Evolutionary conservation across 495 filamentous ascomycete species (phyloP).

Genomic region (Aspergillus egyptiacus): DNA sequence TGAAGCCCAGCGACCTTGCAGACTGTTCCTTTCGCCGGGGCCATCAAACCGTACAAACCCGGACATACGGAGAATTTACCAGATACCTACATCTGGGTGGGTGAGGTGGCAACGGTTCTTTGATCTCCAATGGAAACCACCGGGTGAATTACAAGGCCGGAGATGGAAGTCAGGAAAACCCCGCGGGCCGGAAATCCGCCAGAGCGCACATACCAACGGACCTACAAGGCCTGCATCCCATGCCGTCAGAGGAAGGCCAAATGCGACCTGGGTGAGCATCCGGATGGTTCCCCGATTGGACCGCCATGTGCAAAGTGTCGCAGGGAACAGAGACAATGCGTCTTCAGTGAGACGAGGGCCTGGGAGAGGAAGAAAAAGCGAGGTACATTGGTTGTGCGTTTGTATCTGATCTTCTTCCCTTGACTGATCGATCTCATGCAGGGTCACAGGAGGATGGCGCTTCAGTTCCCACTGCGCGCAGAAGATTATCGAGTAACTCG

Average conservation of each 20-base stretch:
- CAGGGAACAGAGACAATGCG: conserved; percentile 85
- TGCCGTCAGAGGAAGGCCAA: conserved; percentile 46
- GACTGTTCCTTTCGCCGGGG: too few species aligned
- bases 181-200: conserved; percentile 22
- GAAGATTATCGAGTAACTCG: conserved; percentile 4
- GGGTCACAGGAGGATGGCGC: conserved; percentile 10
- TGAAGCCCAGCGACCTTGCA: too few species aligned
- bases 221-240: conserved; percentile 46
- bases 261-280: conserved; percentile 51
- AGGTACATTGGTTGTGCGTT: conserved; percentile 21
- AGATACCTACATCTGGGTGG: too few species aligned
- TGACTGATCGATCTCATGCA: not conserved
- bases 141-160: conserved; percentile 14
- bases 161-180: conserved; percentile 37
- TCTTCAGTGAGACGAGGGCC: conserved; percentile 73
- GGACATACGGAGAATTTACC: too few species aligned
- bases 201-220: conserved; percentile 41
- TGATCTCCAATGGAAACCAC: conserved; percentile 12
- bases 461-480: conserved; percentile 1
- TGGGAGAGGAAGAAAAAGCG: conserved; percentile 39
- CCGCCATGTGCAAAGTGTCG: conserved; percentile 91
- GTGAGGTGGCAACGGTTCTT: not conserved
- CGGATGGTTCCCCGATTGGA: conserved; percentile 70
- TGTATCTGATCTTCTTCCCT: too few species aligned
- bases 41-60: too few species aligned